A percentile compares a stretch with the other conserved stretches of the same genome.
Conservation (phyloP, 169 alveolate genomes). For the Plasmodium coatneyi region DNA sequence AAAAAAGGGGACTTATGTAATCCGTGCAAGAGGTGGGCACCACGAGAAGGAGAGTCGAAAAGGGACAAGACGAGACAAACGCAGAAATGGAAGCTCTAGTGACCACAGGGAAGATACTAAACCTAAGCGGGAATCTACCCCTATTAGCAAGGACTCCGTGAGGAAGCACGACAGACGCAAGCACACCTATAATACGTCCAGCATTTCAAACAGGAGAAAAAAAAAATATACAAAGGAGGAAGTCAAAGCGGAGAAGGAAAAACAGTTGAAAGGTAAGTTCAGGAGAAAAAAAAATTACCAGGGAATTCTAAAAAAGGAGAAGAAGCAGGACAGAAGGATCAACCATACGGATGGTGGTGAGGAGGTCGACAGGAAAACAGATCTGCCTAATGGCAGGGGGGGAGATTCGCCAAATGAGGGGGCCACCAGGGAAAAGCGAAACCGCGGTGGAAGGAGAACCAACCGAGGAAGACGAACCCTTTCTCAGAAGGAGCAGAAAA, state of each 20-base stretch:
- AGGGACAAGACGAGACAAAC: background rate
- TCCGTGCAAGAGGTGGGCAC: background rate
- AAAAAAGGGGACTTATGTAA: background rate
- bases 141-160: background rate
- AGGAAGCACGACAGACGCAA: background rate
- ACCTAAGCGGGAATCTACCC: background rate
- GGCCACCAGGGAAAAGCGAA: background rate
- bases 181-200: background rate
- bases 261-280: background rate
- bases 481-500: slow-evolving; percentile 18
- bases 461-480: background rate
- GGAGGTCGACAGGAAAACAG: background rate
- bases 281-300: background rate
- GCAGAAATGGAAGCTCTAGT: background rate
- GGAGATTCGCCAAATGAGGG: background rate
- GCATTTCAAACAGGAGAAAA: background rate
- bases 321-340: background rate
- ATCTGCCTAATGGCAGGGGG: background rate
- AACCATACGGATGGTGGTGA: background rate
- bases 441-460: background rate
- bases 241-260: background rate
- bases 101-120: background rate
- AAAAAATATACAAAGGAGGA: background rate
- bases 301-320: background rate
- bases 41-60: background rate